Conservation (phyloP, 2,329 filamentous ascomycete genomes). For the Fonsecaea pugnacius region DNA sequence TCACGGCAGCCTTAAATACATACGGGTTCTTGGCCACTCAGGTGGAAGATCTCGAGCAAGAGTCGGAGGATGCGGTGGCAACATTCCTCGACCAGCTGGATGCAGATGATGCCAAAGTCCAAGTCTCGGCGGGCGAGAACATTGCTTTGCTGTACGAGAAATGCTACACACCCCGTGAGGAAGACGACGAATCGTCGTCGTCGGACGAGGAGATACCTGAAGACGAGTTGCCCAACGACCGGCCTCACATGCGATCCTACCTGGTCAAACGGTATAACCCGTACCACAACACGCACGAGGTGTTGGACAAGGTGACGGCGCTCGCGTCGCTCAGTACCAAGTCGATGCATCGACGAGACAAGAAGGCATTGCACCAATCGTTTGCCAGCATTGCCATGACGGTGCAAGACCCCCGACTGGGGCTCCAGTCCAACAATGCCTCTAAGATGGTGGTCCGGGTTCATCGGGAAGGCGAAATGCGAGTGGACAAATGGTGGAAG, state of each 20-base stretch:
- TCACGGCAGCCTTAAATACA: conserved; percentile 73
- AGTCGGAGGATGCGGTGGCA: conserved; percentile 74
- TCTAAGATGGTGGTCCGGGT: conserved; percentile 66
- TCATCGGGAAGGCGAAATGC: conserved; percentile 62
- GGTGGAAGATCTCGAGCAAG: conserved; percentile 72
- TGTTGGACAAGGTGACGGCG: conserved; percentile 63
- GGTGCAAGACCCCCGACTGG: conserved; percentile 68
- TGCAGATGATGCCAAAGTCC: conserved; percentile 71
- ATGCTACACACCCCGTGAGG: conserved; percentile 62
- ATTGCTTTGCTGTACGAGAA: conserved; percentile 84
- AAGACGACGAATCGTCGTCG: conserved; percentile 56
- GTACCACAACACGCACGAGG: conserved; percentile 66
- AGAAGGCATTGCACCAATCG: conserved; percentile 67
- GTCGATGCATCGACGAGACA: conserved; percentile 68
- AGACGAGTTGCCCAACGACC: conserved; percentile 50
- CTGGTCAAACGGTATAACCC: conserved; percentile 69
- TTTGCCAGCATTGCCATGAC: conserved; percentile 70
- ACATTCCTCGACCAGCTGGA: conserved; percentile 85
- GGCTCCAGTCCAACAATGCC: conserved; percentile 69
- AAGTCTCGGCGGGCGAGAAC: conserved; percentile 76
- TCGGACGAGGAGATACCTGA: conserved; percentile 53
- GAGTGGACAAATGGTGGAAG: conserved; percentile 76
- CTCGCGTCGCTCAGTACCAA: conserved; percentile 65
- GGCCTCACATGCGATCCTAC: conserved; percentile 36
- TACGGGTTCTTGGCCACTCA: conserved; percentile 82